These are phyloP conservation scores for Colletotrichum gloeosporioides DNA, from an alignment of 2,329 filamentous ascomycete species.

Conservation along the genomic window DNA sequence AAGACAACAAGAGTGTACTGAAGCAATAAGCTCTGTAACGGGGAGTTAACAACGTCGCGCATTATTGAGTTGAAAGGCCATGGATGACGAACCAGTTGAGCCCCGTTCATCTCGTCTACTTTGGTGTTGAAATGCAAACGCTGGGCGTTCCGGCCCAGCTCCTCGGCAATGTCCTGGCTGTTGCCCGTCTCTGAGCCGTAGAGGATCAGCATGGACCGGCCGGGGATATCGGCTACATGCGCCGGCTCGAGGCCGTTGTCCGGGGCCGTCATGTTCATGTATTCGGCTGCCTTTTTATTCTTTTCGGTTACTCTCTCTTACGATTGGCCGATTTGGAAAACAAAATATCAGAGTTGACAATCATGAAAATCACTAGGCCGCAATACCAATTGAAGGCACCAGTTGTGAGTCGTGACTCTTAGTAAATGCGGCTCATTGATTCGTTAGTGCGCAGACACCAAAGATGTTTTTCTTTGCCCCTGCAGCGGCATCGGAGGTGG, in stretches of 20 bases:
- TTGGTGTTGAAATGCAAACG: slow-evolving; percentile 79
- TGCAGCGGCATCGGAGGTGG: slow-evolving; percentile 21
- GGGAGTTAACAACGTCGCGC: neutral
- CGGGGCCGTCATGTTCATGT: neutral
- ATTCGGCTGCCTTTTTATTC: neutral
- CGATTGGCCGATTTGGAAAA: neutral
- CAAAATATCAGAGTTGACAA: neutral
- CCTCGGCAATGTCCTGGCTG: slow-evolving; percentile 87
- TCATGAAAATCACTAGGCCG: neutral
- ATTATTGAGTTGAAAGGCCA: neutral
- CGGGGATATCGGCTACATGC: slow-evolving; percentile 29
- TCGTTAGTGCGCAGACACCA: neutral
- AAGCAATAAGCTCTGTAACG: slow-evolving; percentile 52
- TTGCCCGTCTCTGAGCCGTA: slow-evolving; percentile 98
- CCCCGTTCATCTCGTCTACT: slow-evolving; percentile 78
- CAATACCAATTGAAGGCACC: neutral
- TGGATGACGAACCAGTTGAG: slow-evolving; percentile 69
- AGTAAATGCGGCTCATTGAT: neutral
- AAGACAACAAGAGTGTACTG: slow-evolving; percentile 72
- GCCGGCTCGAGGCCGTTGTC: slow-evolving; percentile 19
- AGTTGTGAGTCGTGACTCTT: neutral
- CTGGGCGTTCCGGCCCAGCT: slow-evolving; percentile 76
- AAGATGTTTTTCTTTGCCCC: slow-evolving; percentile 15
- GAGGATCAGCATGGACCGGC: slow-evolving; percentile 68
- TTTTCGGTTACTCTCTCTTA: neutral